phyloP scores from a whole-genome alignment of 768 basidiomycete genomes.

The Suillus paluster region DNA sequence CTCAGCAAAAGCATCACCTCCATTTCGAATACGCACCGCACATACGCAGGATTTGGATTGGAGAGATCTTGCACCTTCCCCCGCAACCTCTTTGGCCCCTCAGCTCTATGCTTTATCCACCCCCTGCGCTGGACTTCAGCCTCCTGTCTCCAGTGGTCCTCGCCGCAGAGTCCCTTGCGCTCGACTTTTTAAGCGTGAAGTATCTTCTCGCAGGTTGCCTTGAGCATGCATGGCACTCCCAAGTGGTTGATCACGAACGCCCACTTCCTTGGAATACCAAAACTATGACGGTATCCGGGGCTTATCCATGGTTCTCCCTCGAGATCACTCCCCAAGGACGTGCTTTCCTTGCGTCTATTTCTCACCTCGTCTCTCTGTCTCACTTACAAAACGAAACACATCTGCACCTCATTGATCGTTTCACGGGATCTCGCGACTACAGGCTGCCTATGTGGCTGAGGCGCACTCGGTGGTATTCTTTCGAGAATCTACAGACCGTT shows the following conservation, averaged over 20 bases:
- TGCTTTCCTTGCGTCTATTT: constrained; percentile 39
- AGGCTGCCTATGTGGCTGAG: constrained; percentile 19
- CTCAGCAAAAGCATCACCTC: constrained; percentile 22
- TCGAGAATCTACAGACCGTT: constrained; percentile 30
- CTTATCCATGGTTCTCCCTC: constrained; percentile 36
- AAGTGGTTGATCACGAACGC: constrained; percentile 9
- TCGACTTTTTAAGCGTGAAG: constrained; percentile 31
- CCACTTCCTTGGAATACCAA: constrained; percentile 25
- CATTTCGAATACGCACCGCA: constrained; percentile 35
- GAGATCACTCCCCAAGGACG: constrained; percentile 33
- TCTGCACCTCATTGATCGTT: no score
- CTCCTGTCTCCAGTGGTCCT: constrained; percentile 16
- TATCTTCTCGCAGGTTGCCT: constrained; percentile 41
- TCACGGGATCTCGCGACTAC: background rate
- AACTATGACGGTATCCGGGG: constrained; percentile 38
- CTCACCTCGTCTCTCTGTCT: constrained; percentile 37
- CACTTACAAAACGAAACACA: background rate
- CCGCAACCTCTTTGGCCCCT: no score
- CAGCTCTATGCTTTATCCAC: no score
- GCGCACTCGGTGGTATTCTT: constrained; percentile 35
- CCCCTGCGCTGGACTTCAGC: constrained; percentile 21
- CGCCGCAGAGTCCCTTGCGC: constrained; percentile 25
- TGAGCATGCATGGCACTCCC: constrained; percentile 4
- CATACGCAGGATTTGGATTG: constrained; percentile 40
- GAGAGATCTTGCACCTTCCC: no score